Evolutionary conservation across 495 filamentous ascomycete genomes (phyloP).

Genomic region (Clohesyomyces aquaticus): DNA sequence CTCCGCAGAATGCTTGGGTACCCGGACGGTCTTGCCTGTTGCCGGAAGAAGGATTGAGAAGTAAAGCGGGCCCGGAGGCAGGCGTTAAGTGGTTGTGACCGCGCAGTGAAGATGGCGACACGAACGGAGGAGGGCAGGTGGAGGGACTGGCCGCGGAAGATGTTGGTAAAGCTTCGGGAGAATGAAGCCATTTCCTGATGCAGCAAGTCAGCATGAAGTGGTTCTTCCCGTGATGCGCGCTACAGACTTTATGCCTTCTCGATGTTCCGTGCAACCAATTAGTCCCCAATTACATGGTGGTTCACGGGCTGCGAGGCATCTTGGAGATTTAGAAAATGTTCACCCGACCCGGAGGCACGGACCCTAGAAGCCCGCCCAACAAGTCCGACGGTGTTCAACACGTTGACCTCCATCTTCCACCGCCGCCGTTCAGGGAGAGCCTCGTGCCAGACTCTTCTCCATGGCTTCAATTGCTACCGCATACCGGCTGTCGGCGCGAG

Average conservation of each 20-base stretch:
- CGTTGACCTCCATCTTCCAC: constrained; percentile 4
- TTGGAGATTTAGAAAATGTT: too few relatives aligned
- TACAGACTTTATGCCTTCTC: too few relatives aligned
- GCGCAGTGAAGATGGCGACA: constrained; percentile 18
- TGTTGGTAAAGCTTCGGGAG: constrained; percentile 27
- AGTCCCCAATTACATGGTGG: too few relatives aligned
- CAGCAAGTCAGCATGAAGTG: not conserved
- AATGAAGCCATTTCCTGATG: constrained; percentile 32
- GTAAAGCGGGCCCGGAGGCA: constrained; percentile 4
- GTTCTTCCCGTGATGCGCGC: too few relatives aligned
- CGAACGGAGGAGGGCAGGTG: constrained; percentile 33
- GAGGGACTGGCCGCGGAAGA: constrained; percentile 24
- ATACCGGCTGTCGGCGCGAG: constrained; percentile 40
- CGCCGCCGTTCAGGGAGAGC: not conserved
- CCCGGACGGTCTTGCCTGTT: constrained; percentile 2
- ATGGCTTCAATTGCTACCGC: constrained; percentile 43
- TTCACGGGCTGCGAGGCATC: too few relatives aligned
- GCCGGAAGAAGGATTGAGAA: constrained; percentile 10
- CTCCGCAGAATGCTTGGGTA: not conserved
- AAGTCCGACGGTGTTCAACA: constrained; percentile 28
- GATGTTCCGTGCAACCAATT: too few relatives aligned
- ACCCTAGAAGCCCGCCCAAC: constrained; percentile 30
- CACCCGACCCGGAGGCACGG: too few relatives aligned
- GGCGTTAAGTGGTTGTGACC: not conserved
- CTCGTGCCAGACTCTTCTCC: not conserved